phyloP scores from a whole-genome alignment of 1,284 basidiomycete species.

The Anthracocystis setariae region DNA sequence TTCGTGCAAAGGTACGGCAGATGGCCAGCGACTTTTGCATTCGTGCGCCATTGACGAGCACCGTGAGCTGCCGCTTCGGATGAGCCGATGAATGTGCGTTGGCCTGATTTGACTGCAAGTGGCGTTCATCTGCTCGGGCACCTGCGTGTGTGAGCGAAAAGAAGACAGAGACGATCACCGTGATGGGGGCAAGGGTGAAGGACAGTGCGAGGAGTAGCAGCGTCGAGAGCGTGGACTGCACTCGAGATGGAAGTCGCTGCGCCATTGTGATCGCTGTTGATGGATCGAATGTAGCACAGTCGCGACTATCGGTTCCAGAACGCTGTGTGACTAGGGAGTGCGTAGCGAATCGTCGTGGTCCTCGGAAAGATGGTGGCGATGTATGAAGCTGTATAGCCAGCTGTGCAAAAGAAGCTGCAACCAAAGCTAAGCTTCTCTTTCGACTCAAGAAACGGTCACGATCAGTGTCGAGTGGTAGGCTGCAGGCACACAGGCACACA shows the following conservation, averaged over 20 bases:
- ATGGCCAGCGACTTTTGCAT: slow-evolving; percentile 69
- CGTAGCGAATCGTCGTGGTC: no score
- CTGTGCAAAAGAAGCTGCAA: no score
- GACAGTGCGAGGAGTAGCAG: slow-evolving; percentile 34
- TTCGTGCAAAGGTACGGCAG: slow-evolving; percentile 68
- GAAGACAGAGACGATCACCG: slow-evolving; percentile 26
- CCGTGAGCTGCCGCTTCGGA: slow-evolving; percentile 47
- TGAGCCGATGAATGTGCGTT: slow-evolving; percentile 1
- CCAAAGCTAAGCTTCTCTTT: no score
- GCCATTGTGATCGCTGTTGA: slow-evolving; percentile 16
- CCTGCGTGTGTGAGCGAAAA: slow-evolving; percentile 37
- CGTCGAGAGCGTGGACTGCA: slow-evolving; percentile 48
- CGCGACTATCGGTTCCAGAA: no score
- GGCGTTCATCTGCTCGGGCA: neutral
- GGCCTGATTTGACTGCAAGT: neutral
- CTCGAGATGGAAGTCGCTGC: slow-evolving; percentile 28
- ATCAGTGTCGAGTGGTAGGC: no score
- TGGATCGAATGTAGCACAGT: neutral
- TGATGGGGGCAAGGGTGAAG: slow-evolving; percentile 21
- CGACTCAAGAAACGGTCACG: no score
- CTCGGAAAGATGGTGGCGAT: neutral
- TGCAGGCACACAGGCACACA: no score
- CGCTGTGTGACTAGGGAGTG: no score
- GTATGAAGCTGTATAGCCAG: no score
- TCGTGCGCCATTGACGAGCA: slow-evolving; percentile 69